A percentile compares a stretch with the other conserved stretches of the same genome.
These are phyloP conservation scores for Candida namnaoensis DNA, from an alignment of 805 yeast genomes.

Conservation along the genomic window DNA sequence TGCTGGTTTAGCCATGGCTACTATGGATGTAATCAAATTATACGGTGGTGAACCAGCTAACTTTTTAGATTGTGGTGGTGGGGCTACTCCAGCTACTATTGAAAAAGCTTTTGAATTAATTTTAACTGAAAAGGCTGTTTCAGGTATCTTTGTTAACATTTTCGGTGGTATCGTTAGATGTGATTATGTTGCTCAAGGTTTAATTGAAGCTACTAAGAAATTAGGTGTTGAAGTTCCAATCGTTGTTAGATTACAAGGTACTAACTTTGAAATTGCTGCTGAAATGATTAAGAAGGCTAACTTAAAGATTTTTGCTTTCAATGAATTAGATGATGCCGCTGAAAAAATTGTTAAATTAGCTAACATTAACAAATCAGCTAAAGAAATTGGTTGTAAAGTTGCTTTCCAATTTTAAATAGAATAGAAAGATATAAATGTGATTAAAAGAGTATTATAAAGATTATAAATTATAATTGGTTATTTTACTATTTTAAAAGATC, in stretches of 20 bases:
- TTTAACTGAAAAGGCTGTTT: conserved; percentile 79
- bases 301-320: conserved; percentile 82
- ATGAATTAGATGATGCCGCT: conserved; percentile 96
- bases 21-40: conserved; percentile 97
- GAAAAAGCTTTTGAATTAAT: conserved; percentile 94
- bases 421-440: too few relatives aligned
- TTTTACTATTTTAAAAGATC: too few relatives aligned
- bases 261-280: conserved; percentile 86
- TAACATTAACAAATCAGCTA: conserved; percentile 35
- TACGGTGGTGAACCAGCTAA: conserved; percentile 99
- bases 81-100: conserved; percentile 97
- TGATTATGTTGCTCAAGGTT: conserved; percentile 97
- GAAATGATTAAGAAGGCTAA: conserved; percentile 82
- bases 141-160: conserved; percentile 95
- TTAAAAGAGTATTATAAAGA: too few relatives aligned
- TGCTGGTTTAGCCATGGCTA: conserved; percentile 99
- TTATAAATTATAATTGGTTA: too few relatives aligned
- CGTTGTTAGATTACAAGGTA: conserved; percentile 98
- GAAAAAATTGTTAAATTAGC: conserved; percentile 82
- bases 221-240: conserved; percentile 88
- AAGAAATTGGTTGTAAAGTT: conserved; percentile 39
- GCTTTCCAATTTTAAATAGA: conserved; percentile 30
- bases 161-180: conserved; percentile 99
- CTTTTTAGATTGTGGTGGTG: conserved; percentile 99
- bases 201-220: conserved; percentile 90